phyloP scores from a whole-genome alignment of 331 rosid species.

The Quercus phellos region DNA sequence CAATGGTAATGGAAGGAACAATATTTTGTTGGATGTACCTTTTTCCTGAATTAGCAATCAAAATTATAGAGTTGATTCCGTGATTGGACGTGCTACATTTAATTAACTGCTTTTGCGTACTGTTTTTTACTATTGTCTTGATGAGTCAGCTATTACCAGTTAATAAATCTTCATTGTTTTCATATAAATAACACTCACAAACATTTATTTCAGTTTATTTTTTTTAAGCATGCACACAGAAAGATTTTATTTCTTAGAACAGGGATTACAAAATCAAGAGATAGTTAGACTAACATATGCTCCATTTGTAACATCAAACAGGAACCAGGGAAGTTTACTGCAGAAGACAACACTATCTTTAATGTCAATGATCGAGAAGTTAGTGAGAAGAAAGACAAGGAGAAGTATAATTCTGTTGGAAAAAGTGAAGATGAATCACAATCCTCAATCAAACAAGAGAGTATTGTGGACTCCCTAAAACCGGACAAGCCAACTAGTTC shows the following conservation, averaged over 20 bases:
- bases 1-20: not conserved
- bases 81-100: not conserved
- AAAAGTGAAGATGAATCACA: constrained; percentile 17
- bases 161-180: not conserved
- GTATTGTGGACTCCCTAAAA: not conserved
- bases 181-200: not conserved
- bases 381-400: constrained; percentile 6
- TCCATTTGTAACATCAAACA: constrained; percentile 18
- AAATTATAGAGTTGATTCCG: not conserved
- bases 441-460: constrained; percentile 4
- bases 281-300: not conserved
- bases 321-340: constrained; percentile 21
- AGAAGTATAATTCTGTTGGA: constrained; percentile 9
- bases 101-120: not conserved
- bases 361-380: constrained; percentile 16
- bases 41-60: not conserved
- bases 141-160: not conserved
- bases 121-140: not conserved
- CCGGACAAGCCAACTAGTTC: not conserved
- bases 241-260: not conserved
- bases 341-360: constrained; percentile 17
- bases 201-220: not conserved
- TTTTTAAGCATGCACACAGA: not conserved
- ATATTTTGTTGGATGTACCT: not conserved
- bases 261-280: not conserved